Evolutionary conservation across 495 filamentous ascomycete genomes (phyloP).

Genomic region (Hyaloscypha hepaticicola): DNA sequence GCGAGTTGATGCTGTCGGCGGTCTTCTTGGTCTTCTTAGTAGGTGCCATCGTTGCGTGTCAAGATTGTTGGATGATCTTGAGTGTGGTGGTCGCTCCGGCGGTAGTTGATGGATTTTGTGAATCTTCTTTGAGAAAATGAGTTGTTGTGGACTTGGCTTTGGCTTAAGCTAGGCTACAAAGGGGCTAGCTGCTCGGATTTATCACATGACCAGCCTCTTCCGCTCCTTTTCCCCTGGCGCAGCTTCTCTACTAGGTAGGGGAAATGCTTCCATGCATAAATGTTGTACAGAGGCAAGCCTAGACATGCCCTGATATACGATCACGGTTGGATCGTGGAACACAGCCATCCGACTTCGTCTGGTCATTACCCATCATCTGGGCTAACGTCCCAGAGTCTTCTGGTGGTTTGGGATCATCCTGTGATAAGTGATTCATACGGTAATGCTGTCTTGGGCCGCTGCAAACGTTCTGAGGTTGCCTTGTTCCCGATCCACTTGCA

Average conservation of each 20-base stretch:
- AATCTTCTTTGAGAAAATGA: slow-evolving; percentile 10
- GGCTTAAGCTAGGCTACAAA: too few species aligned
- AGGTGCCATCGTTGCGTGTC: slow-evolving; percentile 65
- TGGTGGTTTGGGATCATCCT: slow-evolving; percentile 1
- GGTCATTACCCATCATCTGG: not conserved
- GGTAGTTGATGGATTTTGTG: slow-evolving; percentile 13
- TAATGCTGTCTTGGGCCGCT: slow-evolving; percentile 2
- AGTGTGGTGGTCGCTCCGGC: slow-evolving; percentile 31
- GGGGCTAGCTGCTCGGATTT: too few species aligned
- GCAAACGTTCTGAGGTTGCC: slow-evolving; percentile 1
- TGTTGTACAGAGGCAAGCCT: not conserved
- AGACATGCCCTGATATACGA: not conserved
- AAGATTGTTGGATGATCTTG: slow-evolving; percentile 26
- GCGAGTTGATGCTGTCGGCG: slow-evolving; percentile 85
- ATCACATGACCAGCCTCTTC: not conserved
- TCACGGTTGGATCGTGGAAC: not conserved
- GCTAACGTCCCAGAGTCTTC: not conserved
- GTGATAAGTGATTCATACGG: slow-evolving; percentile 11
- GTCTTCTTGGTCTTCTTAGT: slow-evolving; percentile 90
- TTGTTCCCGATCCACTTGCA: not conserved
- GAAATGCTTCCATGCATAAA: slow-evolving; percentile 3
- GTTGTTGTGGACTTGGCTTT: too few species aligned
- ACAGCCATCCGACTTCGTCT: not conserved
- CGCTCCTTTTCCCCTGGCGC: not conserved
- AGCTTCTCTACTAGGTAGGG: not conserved